These are phyloP conservation scores for Viola odorata DNA, from an alignment of 345 rosid species.

Conservation along the genomic window DNA sequence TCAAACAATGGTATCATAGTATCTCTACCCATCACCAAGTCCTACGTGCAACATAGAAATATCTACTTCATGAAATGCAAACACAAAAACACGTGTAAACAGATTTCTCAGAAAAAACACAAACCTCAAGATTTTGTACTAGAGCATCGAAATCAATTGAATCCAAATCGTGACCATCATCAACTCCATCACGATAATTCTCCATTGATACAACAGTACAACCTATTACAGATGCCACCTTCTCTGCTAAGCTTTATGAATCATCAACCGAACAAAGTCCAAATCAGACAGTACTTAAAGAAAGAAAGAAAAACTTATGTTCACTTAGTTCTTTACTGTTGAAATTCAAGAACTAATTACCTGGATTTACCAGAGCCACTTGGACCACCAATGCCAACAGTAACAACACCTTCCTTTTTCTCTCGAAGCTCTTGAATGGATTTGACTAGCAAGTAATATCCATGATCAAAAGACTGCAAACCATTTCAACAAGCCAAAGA, in stretches of 20 bases:
- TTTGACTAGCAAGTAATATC: conserved; percentile 80
- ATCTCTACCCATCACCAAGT: conserved; percentile 69
- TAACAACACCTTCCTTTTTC: conserved; percentile 82
- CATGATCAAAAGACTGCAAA: conserved; percentile 84
- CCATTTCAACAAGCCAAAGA: conserved; percentile 4
- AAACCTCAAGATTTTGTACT: conserved; percentile 80
- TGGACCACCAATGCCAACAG: conserved; percentile 97
- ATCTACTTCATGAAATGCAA: conserved; percentile 8
- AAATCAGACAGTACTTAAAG: conserved; percentile 5
- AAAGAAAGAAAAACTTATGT: not conserved
- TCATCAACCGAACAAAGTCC: conserved; percentile 22
- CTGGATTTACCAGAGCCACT: conserved; percentile 98
- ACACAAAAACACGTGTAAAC: not conserved
- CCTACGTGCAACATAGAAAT: conserved; percentile 43
- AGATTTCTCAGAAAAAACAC: conserved; percentile 5
- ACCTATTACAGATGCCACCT: conserved; percentile 94
- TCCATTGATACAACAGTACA: conserved; percentile 98
- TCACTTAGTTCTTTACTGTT: too few species aligned
- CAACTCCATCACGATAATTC: conserved; percentile 70
- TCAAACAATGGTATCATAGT: conserved; percentile 73
- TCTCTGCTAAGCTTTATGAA: conserved; percentile 85
- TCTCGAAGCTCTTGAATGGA: conserved; percentile 95
- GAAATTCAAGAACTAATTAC: conserved; percentile 15
- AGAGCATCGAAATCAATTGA: conserved; percentile 82
- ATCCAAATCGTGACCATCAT: conserved; percentile 84